Percentiles rank a stretch among this genome's conserved stretches.
Conservation (phyloP, 352 stramenopile genomes). For the Lagenidium giganteum region DNA sequence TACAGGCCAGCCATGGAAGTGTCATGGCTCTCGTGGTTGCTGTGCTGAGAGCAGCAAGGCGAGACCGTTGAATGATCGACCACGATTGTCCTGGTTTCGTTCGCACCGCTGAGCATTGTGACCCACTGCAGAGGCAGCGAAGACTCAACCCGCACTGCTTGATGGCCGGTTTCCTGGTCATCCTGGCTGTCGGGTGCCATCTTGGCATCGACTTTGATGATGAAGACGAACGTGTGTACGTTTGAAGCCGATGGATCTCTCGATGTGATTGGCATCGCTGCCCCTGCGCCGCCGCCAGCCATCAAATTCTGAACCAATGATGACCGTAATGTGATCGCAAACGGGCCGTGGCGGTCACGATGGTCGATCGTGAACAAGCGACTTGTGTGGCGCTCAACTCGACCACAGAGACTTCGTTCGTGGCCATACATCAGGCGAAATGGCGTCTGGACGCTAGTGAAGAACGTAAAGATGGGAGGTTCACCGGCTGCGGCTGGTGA, state of each 20-base stretch:
- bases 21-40: not conserved
- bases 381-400: constrained; percentile 35
- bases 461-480: constrained; percentile 32
- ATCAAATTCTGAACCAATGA: constrained; percentile 34
- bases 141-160: too few species aligned
- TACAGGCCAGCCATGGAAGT: constrained; percentile 12
- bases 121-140: constrained; percentile 44
- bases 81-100: constrained; percentile 33
- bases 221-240: constrained; percentile 53
- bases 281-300: constrained; percentile 25
- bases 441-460: constrained; percentile 34
- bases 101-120: constrained; percentile 27
- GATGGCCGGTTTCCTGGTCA: too few species aligned
- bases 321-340: constrained; percentile 33
- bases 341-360: constrained; percentile 6
- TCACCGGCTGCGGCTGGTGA: too few species aligned
- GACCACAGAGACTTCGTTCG: constrained; percentile 21
- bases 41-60: too few species aligned
- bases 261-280: constrained; percentile 11
- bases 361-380: constrained; percentile 35
- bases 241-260: constrained; percentile 5
- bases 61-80: constrained; percentile 21
- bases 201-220: constrained; percentile 18
- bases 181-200: too few species aligned
- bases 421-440: constrained; percentile 14